Percentiles rank a stretch among this genome's conserved stretches.
Evolutionary conservation across 2,329 filamentous ascomycete species (phyloP).

Genomic region (Penicillium sumatraense): DNA sequence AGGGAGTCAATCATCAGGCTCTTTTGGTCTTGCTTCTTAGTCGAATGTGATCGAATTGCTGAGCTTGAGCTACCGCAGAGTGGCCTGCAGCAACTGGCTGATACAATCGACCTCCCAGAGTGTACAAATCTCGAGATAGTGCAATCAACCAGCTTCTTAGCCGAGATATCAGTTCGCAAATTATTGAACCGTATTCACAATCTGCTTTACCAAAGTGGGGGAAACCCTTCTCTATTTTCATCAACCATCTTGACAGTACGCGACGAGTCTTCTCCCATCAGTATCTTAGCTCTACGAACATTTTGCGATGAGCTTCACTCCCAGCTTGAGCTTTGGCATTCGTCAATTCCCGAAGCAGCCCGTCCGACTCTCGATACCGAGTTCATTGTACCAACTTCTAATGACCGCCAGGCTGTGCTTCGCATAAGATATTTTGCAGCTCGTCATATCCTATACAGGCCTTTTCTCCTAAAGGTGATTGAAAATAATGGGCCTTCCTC

Average conservation of each 20-base stretch:
- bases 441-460: neutral
- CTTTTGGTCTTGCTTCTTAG: neutral
- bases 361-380: neutral
- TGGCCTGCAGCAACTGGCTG: neutral
- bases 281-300: neutral
- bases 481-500: neutral
- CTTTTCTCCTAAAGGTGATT: neutral
- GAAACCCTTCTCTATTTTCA: neutral
- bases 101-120: neutral
- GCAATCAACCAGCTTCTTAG: neutral
- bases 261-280: neutral
- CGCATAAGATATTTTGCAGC: neutral
- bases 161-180: neutral
- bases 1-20: neutral
- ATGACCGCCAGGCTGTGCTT: neutral
- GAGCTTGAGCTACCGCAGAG: neutral
- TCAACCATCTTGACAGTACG: neutral
- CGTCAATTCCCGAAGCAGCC: neutral
- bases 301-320: neutral
- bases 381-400: neutral
- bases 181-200: neutral
- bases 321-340: neutral
- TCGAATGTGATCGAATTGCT: neutral
- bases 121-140: neutral
- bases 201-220: neutral